Conservation (phyloP, 2,329 filamentous ascomycete genomes). For the Thielaviopsis cerberus region DNA sequence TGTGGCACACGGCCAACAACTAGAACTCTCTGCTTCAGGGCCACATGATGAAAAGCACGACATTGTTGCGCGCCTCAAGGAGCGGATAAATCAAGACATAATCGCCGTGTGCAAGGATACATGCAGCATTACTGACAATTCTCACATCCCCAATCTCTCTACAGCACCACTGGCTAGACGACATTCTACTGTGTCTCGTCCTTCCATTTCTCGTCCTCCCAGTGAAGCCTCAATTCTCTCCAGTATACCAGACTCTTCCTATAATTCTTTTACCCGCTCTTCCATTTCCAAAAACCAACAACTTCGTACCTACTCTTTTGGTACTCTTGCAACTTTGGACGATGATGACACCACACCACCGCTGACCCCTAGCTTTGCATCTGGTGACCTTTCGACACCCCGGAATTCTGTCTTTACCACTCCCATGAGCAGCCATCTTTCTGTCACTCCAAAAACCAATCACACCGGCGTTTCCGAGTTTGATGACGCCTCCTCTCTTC, state of each 20-base stretch:
- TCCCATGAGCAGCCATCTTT: slow-evolving; percentile 10
- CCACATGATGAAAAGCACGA: slow-evolving; percentile 21
- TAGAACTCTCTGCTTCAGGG: neutral
- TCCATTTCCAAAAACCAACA: slow-evolving; percentile 1
- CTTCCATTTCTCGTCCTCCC: neutral
- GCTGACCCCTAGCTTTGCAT: slow-evolving; percentile 14
- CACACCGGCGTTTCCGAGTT: neutral
- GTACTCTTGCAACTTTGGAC: slow-evolving; percentile 8
- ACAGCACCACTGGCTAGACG: slow-evolving; percentile 11
- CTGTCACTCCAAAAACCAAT: neutral
- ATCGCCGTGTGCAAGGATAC: slow-evolving; percentile 33
- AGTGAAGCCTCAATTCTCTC: slow-evolving; percentile 2
- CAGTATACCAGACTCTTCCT: neutral
- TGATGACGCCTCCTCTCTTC: neutral
- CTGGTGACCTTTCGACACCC: slow-evolving; percentile 13
- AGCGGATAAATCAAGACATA: slow-evolving; percentile 29
- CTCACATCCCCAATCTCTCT: slow-evolving; percentile 16
- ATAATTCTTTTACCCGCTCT: neutral
- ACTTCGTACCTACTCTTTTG: slow-evolving; percentile 4
- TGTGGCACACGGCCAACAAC: slow-evolving; percentile 20
- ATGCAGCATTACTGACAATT: slow-evolving; percentile 22
- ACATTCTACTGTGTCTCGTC: neutral
- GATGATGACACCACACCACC: slow-evolving; percentile 13
- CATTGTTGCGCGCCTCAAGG: slow-evolving; percentile 24
- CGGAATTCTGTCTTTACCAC: slow-evolving; percentile 14